A percentile compares a stretch with the other conserved stretches of the same genome.
phyloP scores from a whole-genome alignment of 2,329 filamentous ascomycete species.

The Diaporthe aspalathi region DNA sequence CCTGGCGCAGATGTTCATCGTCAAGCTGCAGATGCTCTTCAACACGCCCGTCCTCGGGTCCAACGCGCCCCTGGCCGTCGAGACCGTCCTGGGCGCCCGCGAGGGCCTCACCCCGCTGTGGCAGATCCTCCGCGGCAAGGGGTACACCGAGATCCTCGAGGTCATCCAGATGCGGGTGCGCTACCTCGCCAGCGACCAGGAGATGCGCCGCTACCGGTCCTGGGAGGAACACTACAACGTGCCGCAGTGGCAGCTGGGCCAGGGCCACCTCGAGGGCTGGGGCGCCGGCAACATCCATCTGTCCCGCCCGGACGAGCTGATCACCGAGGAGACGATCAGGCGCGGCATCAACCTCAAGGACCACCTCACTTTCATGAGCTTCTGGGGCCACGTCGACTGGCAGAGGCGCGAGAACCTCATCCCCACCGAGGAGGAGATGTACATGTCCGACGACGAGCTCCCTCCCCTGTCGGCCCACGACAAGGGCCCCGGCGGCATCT shows the following conservation, averaged over 20 bases:
- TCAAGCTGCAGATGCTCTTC: slow-evolving; percentile 79
- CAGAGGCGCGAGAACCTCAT: slow-evolving; percentile 62
- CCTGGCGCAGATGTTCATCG: slow-evolving; percentile 71
- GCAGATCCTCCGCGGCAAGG: slow-evolving; percentile 68
- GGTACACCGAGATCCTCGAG: slow-evolving; percentile 55
- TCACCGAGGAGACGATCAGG: slow-evolving; percentile 66
- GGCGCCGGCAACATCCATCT: slow-evolving; percentile 60
- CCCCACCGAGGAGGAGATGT: slow-evolving; percentile 62
- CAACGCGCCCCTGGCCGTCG: slow-evolving; percentile 61
- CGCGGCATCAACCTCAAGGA: slow-evolving; percentile 65
- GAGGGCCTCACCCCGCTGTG: slow-evolving; percentile 65
- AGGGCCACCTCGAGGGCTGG: slow-evolving; percentile 67
- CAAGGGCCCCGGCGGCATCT: neutral
- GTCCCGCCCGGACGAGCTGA: slow-evolving; percentile 66
- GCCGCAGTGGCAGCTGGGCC: slow-evolving; percentile 63
- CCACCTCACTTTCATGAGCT: slow-evolving; percentile 66
- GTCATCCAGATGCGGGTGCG: slow-evolving; percentile 68
- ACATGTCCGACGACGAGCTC: slow-evolving; percentile 61
- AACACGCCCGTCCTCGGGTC: slow-evolving; percentile 70
- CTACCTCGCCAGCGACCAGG: slow-evolving; percentile 53
- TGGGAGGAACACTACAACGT: slow-evolving; percentile 57
- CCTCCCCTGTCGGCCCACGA: slow-evolving; percentile 39
- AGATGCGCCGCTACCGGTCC: slow-evolving; percentile 46
- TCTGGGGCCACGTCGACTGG: slow-evolving; percentile 72
- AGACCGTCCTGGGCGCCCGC: slow-evolving; percentile 70